Evolutionary conservation across 257 asterid genomes (phyloP).

Genomic region (Lantana camara): DNA sequence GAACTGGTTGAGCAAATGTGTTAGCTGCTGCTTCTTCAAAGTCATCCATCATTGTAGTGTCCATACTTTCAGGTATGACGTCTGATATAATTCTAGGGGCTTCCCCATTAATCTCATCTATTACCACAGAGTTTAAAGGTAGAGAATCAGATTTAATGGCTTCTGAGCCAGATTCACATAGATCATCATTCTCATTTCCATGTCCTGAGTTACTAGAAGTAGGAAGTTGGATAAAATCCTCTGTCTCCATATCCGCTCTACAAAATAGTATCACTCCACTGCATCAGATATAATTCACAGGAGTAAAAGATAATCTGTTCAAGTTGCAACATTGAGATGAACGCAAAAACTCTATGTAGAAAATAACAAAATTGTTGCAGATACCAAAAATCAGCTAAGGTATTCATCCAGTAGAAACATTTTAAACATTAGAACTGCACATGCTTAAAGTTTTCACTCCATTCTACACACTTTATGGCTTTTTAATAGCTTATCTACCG

Average conservation of each 20-base stretch:
- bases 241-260: constrained; percentile 57
- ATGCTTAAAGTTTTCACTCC: no score
- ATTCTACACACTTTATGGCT: constrained; percentile 5
- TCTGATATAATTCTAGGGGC: constrained; percentile 28
- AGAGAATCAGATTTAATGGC: constrained; percentile 33
- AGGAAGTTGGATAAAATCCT: constrained; percentile 50
- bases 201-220: constrained; percentile 47
- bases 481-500: not conserved
- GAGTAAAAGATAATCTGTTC: constrained; percentile 7
- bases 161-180: constrained; percentile 33
- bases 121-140: constrained; percentile 33
- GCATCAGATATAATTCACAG: constrained; percentile 18
- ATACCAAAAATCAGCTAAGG: constrained; percentile 9
- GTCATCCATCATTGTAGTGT: constrained; percentile 35
- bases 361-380: not conserved
- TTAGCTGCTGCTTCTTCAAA: constrained; percentile 38
- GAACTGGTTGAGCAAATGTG: constrained; percentile 27
- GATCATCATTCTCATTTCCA: constrained; percentile 41
- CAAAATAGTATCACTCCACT: constrained; percentile 5
- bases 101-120: constrained; percentile 39
- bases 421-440: not conserved
- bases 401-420: constrained; percentile 12
- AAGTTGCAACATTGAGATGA: constrained; percentile 8
- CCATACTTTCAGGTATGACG: constrained; percentile 42
- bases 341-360: not conserved